Base-by-base conservation (phyloP, 495 filamentous ascomycete genomes). In the Annulohypoxylon stygium region DNA sequence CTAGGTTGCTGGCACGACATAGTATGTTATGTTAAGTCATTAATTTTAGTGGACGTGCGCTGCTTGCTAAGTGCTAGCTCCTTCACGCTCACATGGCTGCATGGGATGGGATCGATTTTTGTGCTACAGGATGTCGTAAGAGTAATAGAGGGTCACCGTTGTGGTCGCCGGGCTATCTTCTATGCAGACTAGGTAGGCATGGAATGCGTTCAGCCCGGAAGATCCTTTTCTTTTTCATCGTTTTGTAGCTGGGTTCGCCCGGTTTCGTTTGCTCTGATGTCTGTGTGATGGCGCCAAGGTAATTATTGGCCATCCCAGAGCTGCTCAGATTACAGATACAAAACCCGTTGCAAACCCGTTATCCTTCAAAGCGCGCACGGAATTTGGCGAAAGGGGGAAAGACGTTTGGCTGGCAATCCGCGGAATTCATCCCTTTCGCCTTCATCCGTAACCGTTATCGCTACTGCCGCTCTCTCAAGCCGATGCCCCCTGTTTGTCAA, bases 1-100 rank as follows among this genome's bases (percentile, higher is more conserved):
- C 16, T 57, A 14, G 33, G 26, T 57, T 57, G 61, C 53, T 55
- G 14, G 47, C 53, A 53, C 58, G 63, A 37, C 57, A 65, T 53
- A 47, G 14, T 25, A 47, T 34, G n/a, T 25, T 51, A 16, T 65
- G 47, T 67, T 51, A 58, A 36, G 34, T 23, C 34, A 36, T 18
- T 39, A 34, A 16, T 47, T 47, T 47, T 20, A 14, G 57, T 1
- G 37, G 20, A 60, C 37, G 57, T 60, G 57, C 57, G 33, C 57
- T 61, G 47, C 33, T 45, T 41, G 65, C 34, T 33, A 47, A 18
- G n/a, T 54, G 58, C 20, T 36, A 10, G 59, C 47, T 69, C 37
- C 47, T 41, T 26, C 23, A 26, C 20, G n/a, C 36, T 61, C 67
- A 67, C 57, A 67, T 70, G 58, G 67, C 51, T 70, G 67, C 67